These are phyloP conservation scores for Pyrus bretschneideri DNA, from an alignment of 306 rosid genomes.

Conservation along the genomic window DNA sequence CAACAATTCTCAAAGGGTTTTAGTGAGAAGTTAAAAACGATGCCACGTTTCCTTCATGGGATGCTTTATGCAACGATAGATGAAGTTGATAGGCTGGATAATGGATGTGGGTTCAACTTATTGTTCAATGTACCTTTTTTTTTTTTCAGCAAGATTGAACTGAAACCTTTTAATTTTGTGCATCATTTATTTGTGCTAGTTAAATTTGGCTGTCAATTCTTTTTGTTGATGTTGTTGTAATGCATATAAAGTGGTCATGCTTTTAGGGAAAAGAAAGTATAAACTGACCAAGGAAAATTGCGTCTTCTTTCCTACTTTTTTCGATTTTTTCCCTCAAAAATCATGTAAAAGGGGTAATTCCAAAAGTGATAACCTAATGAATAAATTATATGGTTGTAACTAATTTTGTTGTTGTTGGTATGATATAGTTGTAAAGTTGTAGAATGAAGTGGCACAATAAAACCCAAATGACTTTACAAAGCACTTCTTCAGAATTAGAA, in stretches of 20 bases:
- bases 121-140: slow-evolving; percentile 26
- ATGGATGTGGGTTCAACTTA: slow-evolving; percentile 30
- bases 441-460: background rate
- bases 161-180: background rate
- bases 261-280: background rate
- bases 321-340: background rate
- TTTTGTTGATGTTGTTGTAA: background rate
- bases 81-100: slow-evolving; percentile 39
- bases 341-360: background rate
- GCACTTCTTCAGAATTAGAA: background rate
- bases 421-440: background rate
- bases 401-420: background rate
- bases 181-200: background rate
- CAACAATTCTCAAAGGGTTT: background rate
- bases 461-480: background rate
- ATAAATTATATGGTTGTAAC: background rate
- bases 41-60: slow-evolving; percentile 63
- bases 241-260: background rate
- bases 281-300: background rate
- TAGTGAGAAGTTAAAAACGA: slow-evolving; percentile 6
- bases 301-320: background rate
- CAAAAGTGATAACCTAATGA: background rate
- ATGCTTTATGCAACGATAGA: slow-evolving; percentile 44
- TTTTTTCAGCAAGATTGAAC: background rate
- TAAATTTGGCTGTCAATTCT: background rate